Evolutionary conservation across 306 rosid species (phyloP), one percentile per base, ranked within the genome.

Genomic region (Senna tora): DNA sequence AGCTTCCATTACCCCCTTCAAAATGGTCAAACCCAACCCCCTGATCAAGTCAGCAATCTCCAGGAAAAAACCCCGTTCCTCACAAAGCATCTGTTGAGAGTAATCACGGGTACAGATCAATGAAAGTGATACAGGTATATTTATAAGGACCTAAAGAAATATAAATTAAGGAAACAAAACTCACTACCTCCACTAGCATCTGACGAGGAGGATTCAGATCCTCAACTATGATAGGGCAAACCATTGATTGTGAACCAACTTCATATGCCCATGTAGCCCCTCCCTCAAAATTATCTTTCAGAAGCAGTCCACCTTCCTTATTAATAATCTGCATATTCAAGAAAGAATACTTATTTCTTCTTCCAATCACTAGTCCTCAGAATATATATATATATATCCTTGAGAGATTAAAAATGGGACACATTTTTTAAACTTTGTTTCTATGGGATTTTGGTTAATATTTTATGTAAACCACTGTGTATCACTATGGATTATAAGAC

Each of bases 221-320:
- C 85, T 94, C 97, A 5, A 94, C 99, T 58, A 91, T 84, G 84
- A 94, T 94, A 22, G 99, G 99, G 50, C 97, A 91, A 69, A 83
- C 89, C 95, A 72, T 88, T 51, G 99, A 89, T 75, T 87, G 90
- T 4, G 95, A 85, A 43, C 96, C 96, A 87, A 94, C 95, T 76
- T 94, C 95, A 52, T 87, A 91, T 34, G 99, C 99, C 99, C 99
- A 94, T 52, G 97, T 94, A 16, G 91, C 99, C 54, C 97, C 97
- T 77, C 99, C 99, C 73, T 91, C 99, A 65, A 87, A 89, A 78
- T 86, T 86, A 51, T 94, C 97, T 66, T 89, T 86, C 28, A 94
- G 73, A 77, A 87, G 83, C 71, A 87, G 86, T 9, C 97, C 96
- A 74, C 92, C 90, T 71, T 94, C 95, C 79, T 85, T 89, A 41